phyloP scores from a whole-genome alignment of 441 rosid genomes.

The Theobroma grandiflorum region DNA sequence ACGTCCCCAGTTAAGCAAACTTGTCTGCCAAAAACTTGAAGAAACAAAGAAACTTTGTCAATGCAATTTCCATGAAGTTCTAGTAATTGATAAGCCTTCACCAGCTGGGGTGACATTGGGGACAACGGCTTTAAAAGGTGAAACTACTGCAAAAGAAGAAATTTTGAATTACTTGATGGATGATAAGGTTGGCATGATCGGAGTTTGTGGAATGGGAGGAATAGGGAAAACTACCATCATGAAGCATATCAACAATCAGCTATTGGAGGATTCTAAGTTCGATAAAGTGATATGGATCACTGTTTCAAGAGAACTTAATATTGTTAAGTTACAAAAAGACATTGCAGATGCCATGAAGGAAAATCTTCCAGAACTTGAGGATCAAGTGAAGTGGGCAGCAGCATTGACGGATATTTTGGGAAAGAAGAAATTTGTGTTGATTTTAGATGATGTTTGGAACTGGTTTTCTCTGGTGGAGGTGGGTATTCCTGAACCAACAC shows the following conservation, averaged over 20 bases:
- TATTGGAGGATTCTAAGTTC: background rate
- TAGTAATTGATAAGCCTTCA: background rate
- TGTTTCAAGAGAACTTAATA: background rate
- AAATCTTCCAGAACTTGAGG: background rate
- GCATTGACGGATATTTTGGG: background rate
- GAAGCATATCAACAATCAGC: constrained; percentile 18
- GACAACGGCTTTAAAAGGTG: background rate
- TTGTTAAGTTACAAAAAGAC: background rate
- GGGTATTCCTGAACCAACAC: background rate
- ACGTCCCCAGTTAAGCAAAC: background rate
- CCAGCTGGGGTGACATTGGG: background rate
- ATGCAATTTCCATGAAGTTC: background rate
- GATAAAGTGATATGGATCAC: constrained; percentile 28
- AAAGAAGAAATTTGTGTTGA: background rate
- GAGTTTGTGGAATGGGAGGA: constrained; percentile 34
- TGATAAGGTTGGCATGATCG: constrained; percentile 22
- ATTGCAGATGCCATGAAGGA: background rate
- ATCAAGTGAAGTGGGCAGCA: background rate
- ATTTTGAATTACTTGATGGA: constrained; percentile 21
- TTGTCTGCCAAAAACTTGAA: background rate
- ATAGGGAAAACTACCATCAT: constrained; percentile 32
- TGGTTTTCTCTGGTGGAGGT: background rate
- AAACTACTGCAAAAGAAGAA: background rate
- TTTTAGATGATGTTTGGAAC: constrained; percentile 13
- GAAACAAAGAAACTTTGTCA: background rate